Base-by-base conservation (phyloP, 179 eudicot genomes). In the Amaranthus tricolor region DNA sequence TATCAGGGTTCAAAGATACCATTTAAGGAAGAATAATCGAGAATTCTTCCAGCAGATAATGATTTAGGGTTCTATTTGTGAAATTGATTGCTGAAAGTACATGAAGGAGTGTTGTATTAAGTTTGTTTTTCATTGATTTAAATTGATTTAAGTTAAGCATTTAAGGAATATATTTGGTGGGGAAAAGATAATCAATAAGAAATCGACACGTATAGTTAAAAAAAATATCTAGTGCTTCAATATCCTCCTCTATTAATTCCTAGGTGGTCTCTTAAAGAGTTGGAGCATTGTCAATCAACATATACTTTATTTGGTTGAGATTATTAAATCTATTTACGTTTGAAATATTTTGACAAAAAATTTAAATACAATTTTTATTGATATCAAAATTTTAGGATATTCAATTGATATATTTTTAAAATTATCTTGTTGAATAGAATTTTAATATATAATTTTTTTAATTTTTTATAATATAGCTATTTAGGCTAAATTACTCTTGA, bases 1-100 rank as follows among this genome's bases (percentile, higher is more conserved):
- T 80, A 50, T 59, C 80, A 14, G 90, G 85, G 68, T 84, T 86
- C 79, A 86, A 61, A n/a, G 89, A 85, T 66, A 88, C 90, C 93
- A 89, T 91, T 47, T 48, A 74, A 7, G 14, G 72, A 19, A 12
- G 45, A 50, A 6, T 12, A 0, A 45, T 13, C 20, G 48, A 15
- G 45, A 54, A 58, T 43, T 21, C 43, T 54, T 45, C 12, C 62
- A 62, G 69, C 50, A 11, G 51, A 45, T 21, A 11, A 66, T n/a
- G n/a, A n/a, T n/a, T n/a, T n/a, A n/a, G n/a, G n/a, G n/a, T n/a
- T n/a, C n/a, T n/a, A n/a, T n/a, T n/a, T n/a, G n/a, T n/a, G n/a
- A n/a, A n/a, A n/a, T n/a, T n/a, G n/a, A n/a, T n/a, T n/a, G n/a
- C n/a, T n/a, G n/a, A n/a, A 47, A 31, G 40, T 44, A 40, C 11